Percentiles rank a stretch among this genome's conserved stretches.
Evolutionary conservation across 2,329 filamentous ascomycete genomes (phyloP).

Genomic region (Microdochium trichocladiopsis): DNA sequence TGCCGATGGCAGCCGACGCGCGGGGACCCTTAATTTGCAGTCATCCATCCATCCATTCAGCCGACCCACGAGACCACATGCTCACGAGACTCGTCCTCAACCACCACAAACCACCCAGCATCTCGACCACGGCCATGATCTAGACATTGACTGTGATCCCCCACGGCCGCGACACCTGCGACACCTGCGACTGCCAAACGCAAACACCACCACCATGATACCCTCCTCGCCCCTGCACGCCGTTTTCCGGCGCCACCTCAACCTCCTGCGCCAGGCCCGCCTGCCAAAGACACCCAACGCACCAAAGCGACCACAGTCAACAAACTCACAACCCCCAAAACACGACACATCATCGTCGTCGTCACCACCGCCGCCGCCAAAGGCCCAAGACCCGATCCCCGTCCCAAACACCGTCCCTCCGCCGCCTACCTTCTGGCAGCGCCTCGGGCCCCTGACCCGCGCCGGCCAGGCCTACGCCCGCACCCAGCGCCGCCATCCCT

Average conservation of each 20-base stretch:
- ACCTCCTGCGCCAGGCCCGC: constrained; percentile 6
- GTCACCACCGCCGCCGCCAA: constrained; percentile 3
- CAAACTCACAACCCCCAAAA: constrained; percentile 1
- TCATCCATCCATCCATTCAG: too few species aligned
- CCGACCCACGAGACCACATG: too few species aligned
- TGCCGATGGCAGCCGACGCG: too few species aligned
- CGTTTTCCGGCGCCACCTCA: constrained; percentile 11
- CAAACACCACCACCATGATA: constrained; percentile 1
- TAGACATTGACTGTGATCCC: too few species aligned
- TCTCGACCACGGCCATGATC: background rate
- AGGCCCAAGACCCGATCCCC: constrained; percentile 28
- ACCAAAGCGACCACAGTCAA: constrained; percentile 11
- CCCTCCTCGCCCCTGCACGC: constrained; percentile 5
- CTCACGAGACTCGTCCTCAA: too few species aligned
- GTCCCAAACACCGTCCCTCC: constrained; percentile 32
- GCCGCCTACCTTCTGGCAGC: constrained; percentile 42
- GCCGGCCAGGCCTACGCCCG: constrained; percentile 56
- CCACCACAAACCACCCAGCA: too few species aligned
- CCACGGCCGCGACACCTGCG: background rate
- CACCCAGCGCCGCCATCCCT: constrained; percentile 65
- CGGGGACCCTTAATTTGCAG: too few species aligned
- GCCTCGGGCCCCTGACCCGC: constrained; percentile 49
- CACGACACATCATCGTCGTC: constrained; percentile 1
- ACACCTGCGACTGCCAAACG: background rate
- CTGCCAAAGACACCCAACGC: constrained; percentile 3